Evolutionary conservation across 305 asterid genomes (phyloP).

Genomic region (Fraxinus nigra): DNA sequence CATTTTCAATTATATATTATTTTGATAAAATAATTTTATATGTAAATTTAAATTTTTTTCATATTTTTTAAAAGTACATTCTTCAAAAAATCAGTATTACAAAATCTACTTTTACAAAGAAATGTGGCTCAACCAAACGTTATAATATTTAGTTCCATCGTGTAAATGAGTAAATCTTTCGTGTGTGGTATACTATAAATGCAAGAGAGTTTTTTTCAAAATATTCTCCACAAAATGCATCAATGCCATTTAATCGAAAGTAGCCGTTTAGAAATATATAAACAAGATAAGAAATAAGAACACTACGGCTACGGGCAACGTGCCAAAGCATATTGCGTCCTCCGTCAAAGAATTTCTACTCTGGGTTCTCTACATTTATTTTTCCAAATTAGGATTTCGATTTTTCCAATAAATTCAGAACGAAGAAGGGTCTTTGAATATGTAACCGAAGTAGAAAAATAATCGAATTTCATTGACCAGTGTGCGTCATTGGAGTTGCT

Average conservation of each 20-base stretch:
- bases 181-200: background rate
- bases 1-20: too few species aligned
- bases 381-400: constrained; percentile 23
- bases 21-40: too few species aligned
- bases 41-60: too few species aligned
- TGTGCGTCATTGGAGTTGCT: constrained; percentile 37
- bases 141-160: background rate
- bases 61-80: too few species aligned
- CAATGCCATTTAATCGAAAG: background rate
- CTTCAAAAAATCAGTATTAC: too few species aligned
- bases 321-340: background rate
- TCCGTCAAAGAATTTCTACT: background rate
- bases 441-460: background rate
- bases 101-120: too few species aligned
- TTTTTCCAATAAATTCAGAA: constrained; percentile 38
- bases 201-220: background rate
- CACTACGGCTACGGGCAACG: background rate
- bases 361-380: background rate
- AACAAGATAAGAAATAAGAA: background rate
- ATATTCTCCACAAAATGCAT: background rate
- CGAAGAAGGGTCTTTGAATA: constrained; percentile 21
- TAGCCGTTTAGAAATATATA: background rate
- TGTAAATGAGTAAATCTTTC: too few species aligned
- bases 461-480: constrained; percentile 25
- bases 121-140: too few species aligned